phyloP scores from a whole-genome alignment of 306 rosid genomes.

The Alnus rubra region DNA sequence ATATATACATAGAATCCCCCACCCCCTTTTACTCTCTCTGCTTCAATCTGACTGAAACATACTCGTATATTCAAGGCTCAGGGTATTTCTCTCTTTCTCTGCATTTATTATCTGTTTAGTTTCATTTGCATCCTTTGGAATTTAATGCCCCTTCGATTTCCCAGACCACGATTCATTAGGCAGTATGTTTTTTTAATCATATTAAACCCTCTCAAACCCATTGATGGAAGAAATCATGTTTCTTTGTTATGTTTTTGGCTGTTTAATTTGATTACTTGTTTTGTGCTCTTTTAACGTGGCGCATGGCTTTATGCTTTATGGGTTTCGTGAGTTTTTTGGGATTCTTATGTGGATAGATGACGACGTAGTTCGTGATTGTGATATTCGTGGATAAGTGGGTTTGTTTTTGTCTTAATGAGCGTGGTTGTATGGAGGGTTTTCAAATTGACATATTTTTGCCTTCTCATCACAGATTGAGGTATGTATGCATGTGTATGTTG shows the following conservation, averaged over 20 bases:
- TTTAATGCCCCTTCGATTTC: not conserved
- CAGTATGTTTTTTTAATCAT: not conserved
- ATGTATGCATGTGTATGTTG: not conserved
- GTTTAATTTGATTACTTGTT: not conserved
- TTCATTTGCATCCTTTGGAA: not conserved
- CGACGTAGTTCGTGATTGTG: not conserved
- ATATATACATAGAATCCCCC: no score
- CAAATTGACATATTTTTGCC: not conserved
- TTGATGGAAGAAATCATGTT: not conserved
- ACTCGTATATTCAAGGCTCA: not conserved
- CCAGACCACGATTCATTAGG: constrained; percentile 17
- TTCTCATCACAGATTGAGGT: constrained; percentile 13
- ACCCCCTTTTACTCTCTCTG: not conserved
- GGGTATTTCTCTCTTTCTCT: constrained; percentile 10
- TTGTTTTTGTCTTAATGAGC: not conserved
- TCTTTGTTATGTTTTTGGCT: constrained; percentile 14
- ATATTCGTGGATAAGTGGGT: not conserved
- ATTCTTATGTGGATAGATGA: no score
- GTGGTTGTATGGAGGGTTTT: not conserved
- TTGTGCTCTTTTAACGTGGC: not conserved
- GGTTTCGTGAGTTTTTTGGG: constrained; percentile 8
- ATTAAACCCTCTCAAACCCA: not conserved
- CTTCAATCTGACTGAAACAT: not conserved
- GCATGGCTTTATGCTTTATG: not conserved
- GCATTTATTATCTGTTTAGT: not conserved